Evolutionary conservation across 257 asterid genomes (phyloP), one percentile per base, ranked within the genome.

Genomic region (Solanum paucissectum): DNA sequence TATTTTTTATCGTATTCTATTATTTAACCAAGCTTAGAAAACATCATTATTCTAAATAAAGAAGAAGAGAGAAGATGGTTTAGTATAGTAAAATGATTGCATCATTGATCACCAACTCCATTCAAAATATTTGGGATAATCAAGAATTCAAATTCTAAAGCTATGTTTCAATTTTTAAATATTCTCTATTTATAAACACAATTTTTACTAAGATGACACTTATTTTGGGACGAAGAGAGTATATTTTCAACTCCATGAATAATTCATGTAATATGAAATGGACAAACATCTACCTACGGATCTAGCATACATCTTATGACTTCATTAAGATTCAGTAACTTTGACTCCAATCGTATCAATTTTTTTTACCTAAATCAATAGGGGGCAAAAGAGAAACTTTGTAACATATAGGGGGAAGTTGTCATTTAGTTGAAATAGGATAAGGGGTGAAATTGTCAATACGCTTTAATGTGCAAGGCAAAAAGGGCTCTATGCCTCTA

Each of bases 361-460:
- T 9, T 40, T 40, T 40, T 49, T 52, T 52, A 52, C 23, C 62
- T 6, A 16, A 16, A 52, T 52, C 1, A 44, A 44, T 4, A 21
- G 84, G 66, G 84, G 84, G 84, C 25, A 14, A 79, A 79, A 27
- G 66, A 10, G 64, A 79, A 79, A 44, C 33, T 25, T 40, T 6
- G 33, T 12, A 44, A 5, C 2, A 79, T 14, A 9, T 68, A 7
- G n/a, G 27, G 68, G 0, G 18, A 12, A 42, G 27, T 27, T 79
- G 84, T 79, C 38, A 79, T 42, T 42, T 79, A 14, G 64, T 34
- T 7, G 12, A 79, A 79, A 25, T 79, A 4, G 84, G 84, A 79
- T 79, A 44, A 79, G 84, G 64, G 84, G 84, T 2, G 38, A 79
- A 79, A 79, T 79, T 25, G 64, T 6, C 84, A 79, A 42, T 79